These are phyloP conservation scores for Nothopassalora personata DNA, from an alignment of 2,329 filamentous ascomycete species.

Conservation along the genomic window DNA sequence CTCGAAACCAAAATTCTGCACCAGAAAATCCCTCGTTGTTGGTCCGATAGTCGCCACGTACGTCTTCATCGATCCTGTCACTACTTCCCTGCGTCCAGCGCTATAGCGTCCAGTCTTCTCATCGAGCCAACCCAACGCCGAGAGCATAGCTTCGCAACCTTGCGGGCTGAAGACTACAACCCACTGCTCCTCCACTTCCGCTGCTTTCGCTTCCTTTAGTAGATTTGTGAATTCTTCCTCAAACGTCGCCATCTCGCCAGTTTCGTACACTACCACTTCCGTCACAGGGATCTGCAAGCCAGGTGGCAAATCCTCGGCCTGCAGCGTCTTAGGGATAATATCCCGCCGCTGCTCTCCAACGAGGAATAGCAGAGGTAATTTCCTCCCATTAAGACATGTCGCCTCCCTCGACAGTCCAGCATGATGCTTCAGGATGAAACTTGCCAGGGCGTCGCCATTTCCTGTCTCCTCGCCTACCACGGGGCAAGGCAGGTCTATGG, in stretches of 20 bases:
- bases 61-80: constrained; percentile 85
- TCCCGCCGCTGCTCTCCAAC: constrained; percentile 87
- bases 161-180: constrained; percentile 66
- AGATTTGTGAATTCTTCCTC: constrained; percentile 55
- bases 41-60: constrained; percentile 86
- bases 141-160: constrained; percentile 57
- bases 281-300: constrained; percentile 59
- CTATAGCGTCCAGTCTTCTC: constrained; percentile 35
- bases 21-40: constrained; percentile 75
- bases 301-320: constrained; percentile 49
- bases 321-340: constrained; percentile 78
- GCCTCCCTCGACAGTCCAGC: constrained; percentile 35
- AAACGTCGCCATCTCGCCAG: constrained; percentile 76
- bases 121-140: constrained; percentile 46
- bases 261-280: constrained; percentile 82
- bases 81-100: constrained; percentile 59
- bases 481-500: constrained; percentile 47
- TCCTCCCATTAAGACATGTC: constrained; percentile 33
- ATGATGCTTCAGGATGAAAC: constrained; percentile 76
- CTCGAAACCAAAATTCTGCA: constrained; percentile 58
- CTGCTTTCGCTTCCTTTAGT: constrained; percentile 40
- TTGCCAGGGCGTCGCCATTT: constrained; percentile 73
- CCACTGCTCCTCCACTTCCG: constrained; percentile 52
- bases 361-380: constrained; percentile 71
- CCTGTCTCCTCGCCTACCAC: constrained; percentile 78